A percentile compares a stretch with the other conserved stretches of the same genome.
These are phyloP conservation scores for Neolentinus lepideus DNA, from an alignment of 1,284 basidiomycete genomes.

Conservation along the genomic window DNA sequence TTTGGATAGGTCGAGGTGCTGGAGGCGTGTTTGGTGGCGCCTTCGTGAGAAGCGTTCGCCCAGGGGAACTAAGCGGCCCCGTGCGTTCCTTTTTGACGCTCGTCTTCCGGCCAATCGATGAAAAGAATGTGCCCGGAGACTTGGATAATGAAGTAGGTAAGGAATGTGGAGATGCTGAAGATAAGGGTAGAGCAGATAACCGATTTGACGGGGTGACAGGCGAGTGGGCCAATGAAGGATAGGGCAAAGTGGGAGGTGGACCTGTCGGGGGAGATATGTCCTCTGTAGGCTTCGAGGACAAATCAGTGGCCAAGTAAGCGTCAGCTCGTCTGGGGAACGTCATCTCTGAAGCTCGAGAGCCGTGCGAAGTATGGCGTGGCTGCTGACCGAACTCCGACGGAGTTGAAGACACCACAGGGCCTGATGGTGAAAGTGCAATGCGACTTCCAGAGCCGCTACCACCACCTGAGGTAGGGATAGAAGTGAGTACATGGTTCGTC, in stretches of 20 bases:
- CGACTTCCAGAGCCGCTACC: background rate
- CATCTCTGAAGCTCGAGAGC: slow-evolving; percentile 64
- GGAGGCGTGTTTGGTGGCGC: slow-evolving; percentile 27
- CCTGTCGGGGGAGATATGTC: slow-evolving; percentile 39
- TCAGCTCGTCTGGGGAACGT: slow-evolving; percentile 76
- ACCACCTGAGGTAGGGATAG: background rate
- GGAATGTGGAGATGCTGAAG: slow-evolving; percentile 24
- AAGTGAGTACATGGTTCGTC: slow-evolving; percentile 15
- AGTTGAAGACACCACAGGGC: slow-evolving; percentile 11
- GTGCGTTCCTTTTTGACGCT: slow-evolving; percentile 40
- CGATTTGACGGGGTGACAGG: slow-evolving; percentile 16
- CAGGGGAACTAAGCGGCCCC: slow-evolving; percentile 16
- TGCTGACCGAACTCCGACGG: slow-evolving; percentile 27
- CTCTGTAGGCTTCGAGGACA: slow-evolving; percentile 41
- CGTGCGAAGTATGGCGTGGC: slow-evolving; percentile 57
- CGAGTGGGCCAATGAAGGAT: slow-evolving; percentile 47
- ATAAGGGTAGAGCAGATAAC: slow-evolving; percentile 20
- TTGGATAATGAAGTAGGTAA: slow-evolving; percentile 21
- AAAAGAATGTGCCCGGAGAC: slow-evolving; percentile 49
- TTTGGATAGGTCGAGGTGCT: slow-evolving; percentile 27
- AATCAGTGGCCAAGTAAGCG: slow-evolving; percentile 68
- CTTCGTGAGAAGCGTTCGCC: slow-evolving; percentile 33
- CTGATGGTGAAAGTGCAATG: background rate
- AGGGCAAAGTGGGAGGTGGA: slow-evolving; percentile 65
- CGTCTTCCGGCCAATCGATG: slow-evolving; percentile 64